Base-by-base conservation (phyloP, 352 stramenopile species). In the Phytophthora agathidicida region DNA sequence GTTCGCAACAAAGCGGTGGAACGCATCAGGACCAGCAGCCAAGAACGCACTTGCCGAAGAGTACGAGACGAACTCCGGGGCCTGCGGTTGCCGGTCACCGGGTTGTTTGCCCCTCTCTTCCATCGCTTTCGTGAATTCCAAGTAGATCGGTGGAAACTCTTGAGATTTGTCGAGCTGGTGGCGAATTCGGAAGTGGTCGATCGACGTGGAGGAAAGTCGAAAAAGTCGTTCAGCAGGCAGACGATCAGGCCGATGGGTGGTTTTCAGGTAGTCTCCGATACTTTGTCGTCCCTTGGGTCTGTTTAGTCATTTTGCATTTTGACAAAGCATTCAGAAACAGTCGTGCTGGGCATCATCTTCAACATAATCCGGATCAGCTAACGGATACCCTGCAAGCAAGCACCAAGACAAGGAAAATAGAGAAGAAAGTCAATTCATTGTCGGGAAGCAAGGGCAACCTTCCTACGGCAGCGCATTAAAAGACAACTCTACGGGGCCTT, bases 401-500 rank as follows among this genome's bases (percentile, higher is more conserved):
- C n/a, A n/a, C n/a, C n/a, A 20, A 33, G n/a, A 23, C 24, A 39
- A 39, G 0, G 8, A n/a, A n/a, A 46, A 9, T 42, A 38, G 27
- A 39, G 45, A 32, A 44, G 36, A 65, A 56, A 69, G 37, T 50
- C 52, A 47, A 52, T 68, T 68, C 43, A 68, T 68, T 65, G 37
- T n/a, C n/a, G 10, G 16, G 24, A 35, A 45, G 46, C 41, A n/a
- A n/a, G n/a, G n/a, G 38, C 49, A 36, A 62, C 59, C n/a, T 51
- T 38, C 65, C 43, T 65, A 33, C 24, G 51, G 37, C 51, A 43
- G 27, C 44, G 38, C 31, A 47, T 36, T 57, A 68, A 39, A 28
- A n/a, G 41, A 46, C 22, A 57, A 66, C 38, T 74, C 59, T 82
- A 85, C 36, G 75, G 70, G 36, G 72, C 66, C 50, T 83, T 80